phyloP scores from a whole-genome alignment of 2,329 filamentous ascomycete genomes.

The Apiospora phragmitis region DNA sequence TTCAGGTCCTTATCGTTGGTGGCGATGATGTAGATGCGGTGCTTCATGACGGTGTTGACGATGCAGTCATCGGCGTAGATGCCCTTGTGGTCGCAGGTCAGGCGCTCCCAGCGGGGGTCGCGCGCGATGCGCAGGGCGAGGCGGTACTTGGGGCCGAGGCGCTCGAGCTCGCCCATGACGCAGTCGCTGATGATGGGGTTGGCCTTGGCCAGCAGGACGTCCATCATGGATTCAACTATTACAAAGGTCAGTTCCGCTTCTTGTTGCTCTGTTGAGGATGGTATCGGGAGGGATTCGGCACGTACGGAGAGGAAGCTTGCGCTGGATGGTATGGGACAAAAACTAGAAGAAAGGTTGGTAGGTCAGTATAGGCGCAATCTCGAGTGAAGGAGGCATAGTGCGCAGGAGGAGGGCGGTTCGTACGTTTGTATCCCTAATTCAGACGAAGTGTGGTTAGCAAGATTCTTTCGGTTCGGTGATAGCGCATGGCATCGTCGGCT shows the following conservation, averaged over 20 bases:
- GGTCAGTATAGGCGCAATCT: conserved; percentile 35
- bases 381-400: neutral
- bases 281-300: conserved; percentile 34
- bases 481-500: neutral
- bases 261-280: neutral
- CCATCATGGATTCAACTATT: conserved; percentile 67
- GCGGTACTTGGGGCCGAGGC: conserved; percentile 75
- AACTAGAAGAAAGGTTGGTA: conserved; percentile 70
- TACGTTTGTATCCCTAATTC: conserved; percentile 8
- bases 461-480: neutral
- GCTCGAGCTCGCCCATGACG: conserved; percentile 83
- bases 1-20: conserved; percentile 54
- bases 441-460: neutral
- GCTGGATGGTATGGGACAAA: conserved; percentile 84
- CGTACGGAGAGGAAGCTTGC: conserved; percentile 78
- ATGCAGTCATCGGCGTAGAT: conserved; percentile 79
- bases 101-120: conserved; percentile 83
- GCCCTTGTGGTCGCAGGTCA: conserved; percentile 83
- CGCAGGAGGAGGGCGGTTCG: neutral
- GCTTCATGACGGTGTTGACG: conserved; percentile 56
- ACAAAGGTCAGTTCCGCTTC: neutral
- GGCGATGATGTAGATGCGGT: conserved; percentile 75
- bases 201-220: conserved; percentile 88
- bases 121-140: conserved; percentile 83
- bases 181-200: conserved; percentile 84